Percentiles rank a stretch among this genome's conserved stretches.
Evolutionary conservation across 768 basidiomycete genomes (phyloP).

Genomic region (Boletus rex-veris): DNA sequence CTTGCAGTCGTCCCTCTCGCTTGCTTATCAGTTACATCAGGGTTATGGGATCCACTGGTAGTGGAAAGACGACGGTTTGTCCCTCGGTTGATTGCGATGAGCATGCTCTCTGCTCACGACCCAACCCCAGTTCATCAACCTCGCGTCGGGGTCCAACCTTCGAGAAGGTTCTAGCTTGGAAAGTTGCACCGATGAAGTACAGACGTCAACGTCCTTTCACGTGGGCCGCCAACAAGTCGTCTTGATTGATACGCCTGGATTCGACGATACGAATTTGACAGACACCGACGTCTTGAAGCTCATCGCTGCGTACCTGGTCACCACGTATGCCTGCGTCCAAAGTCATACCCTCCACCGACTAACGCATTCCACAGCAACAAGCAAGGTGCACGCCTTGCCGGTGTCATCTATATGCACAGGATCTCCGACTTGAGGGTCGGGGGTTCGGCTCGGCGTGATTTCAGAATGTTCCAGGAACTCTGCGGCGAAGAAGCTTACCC

Average conservation of each 20-base stretch:
- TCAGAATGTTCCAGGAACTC: constrained; percentile 49
- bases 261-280: constrained; percentile 50
- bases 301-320: constrained; percentile 41
- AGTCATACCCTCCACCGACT: not conserved
- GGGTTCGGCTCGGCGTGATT: constrained; percentile 45
- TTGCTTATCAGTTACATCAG: constrained; percentile 29
- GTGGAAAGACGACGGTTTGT: constrained; percentile 35
- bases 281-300: constrained; percentile 50
- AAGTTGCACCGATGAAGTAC: constrained; percentile 35
- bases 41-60: constrained; percentile 35
- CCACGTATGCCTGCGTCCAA: constrained; percentile 23
- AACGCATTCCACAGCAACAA: constrained; percentile 28
- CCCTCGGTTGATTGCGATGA: not conserved
- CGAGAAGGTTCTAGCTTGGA: constrained; percentile 33
- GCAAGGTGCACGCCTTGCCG: constrained; percentile 38
- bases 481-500: constrained; percentile 50
- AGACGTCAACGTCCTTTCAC: constrained; percentile 25
- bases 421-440: constrained; percentile 50
- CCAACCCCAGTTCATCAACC: constrained; percentile 36
- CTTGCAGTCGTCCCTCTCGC: not conserved
- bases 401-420: constrained; percentile 52
- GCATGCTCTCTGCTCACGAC: not conserved
- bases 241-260: constrained; percentile 61
- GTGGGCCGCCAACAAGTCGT: constrained; percentile 37
- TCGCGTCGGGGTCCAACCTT: constrained; percentile 31